A percentile compares a stretch with the other conserved stretches of the same genome.
These are phyloP conservation scores for Ulota crispa DNA, from an alignment of 225 moss, liverwort and hornwort species.

Conservation along the genomic window DNA sequence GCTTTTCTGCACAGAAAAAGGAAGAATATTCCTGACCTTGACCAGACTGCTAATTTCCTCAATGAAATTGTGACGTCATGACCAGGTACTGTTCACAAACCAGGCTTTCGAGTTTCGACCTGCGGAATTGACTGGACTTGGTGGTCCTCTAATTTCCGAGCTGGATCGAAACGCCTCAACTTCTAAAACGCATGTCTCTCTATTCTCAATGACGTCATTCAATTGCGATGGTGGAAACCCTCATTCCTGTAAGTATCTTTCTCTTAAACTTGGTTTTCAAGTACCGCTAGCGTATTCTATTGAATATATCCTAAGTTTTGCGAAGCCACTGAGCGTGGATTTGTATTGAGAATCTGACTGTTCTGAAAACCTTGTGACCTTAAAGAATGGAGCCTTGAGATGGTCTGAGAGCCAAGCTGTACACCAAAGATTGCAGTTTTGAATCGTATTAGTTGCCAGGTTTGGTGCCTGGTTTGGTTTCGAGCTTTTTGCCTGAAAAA, in stretches of 20 bases:
- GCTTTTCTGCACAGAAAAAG: background rate
- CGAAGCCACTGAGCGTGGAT: background rate
- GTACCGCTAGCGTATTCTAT: background rate
- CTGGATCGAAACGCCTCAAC: background rate
- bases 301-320: background rate
- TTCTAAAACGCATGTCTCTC: background rate
- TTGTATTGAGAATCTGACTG: background rate
- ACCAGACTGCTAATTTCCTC: background rate
- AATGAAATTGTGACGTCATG: constrained; percentile 24
- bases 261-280: constrained; percentile 12
- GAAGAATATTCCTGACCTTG: constrained; percentile 17
- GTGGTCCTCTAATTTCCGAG: background rate
- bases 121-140: background rate
- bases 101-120: background rate
- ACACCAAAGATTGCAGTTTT: background rate
- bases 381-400: background rate
- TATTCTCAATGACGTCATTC: background rate
- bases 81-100: background rate
- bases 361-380: background rate
- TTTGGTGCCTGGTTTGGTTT: background rate
- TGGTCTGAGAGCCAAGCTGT: background rate
- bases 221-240: background rate
- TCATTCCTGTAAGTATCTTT: constrained; percentile 22
- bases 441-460: background rate
- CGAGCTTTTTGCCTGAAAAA: background rate